Conservation (phyloP, 306 rosid genomes). For the Lathyrus oleraceus region DNA sequence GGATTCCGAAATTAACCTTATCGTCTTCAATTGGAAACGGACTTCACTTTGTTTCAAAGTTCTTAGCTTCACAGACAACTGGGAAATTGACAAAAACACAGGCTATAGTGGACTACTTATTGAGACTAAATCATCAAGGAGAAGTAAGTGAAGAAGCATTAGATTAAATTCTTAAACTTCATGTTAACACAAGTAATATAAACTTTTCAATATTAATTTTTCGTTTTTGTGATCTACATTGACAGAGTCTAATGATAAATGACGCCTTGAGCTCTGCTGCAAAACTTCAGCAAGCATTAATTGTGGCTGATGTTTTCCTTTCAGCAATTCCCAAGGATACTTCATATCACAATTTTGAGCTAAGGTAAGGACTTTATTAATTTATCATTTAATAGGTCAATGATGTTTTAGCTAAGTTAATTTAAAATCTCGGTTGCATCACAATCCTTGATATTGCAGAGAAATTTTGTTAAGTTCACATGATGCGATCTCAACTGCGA, state of each 20-base stretch:
- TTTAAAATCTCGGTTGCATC: background rate
- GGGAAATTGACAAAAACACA: slow-evolving; percentile 62
- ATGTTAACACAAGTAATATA: background rate
- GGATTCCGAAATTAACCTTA: slow-evolving; percentile 60
- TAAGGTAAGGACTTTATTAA: slow-evolving; percentile 46
- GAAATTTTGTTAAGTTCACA: background rate
- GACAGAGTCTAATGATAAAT: slow-evolving; percentile 71
- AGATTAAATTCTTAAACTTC: slow-evolving; percentile 7
- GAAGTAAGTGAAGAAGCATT: slow-evolving; percentile 54
- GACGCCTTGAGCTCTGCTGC: slow-evolving; percentile 57
- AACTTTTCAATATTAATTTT: background rate
- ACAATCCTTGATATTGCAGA: background rate
- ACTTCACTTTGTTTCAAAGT: slow-evolving; percentile 56
- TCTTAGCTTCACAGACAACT: slow-evolving; percentile 52
- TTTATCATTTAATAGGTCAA: background rate
- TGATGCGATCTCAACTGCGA: background rate
- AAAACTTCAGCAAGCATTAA: slow-evolving; percentile 72
- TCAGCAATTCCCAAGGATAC: slow-evolving; percentile 55
- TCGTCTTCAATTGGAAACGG: slow-evolving; percentile 93
- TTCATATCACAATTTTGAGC: slow-evolving; percentile 61
- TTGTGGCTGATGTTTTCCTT: slow-evolving; percentile 67
- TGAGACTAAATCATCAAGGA: slow-evolving; percentile 58
- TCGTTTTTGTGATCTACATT: slow-evolving; percentile 19
- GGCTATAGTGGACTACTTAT: slow-evolving; percentile 79
- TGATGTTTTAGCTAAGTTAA: background rate